phyloP scores from a whole-genome alignment of 768 basidiomycete genomes.

The Holtermannia corniformis region DNA sequence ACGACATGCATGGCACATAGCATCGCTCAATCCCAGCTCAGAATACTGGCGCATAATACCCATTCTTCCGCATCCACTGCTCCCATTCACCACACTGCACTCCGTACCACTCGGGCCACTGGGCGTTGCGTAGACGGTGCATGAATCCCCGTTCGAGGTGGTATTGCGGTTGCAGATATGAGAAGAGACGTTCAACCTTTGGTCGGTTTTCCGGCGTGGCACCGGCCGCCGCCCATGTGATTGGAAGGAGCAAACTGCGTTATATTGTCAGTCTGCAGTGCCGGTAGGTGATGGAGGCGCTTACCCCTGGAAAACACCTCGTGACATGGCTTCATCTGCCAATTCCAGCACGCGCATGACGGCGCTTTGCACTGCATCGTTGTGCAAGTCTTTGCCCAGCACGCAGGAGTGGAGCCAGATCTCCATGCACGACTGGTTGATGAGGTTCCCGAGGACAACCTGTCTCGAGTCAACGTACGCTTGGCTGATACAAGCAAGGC shows the following conservation, averaged over 20 bases:
- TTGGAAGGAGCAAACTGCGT: conserved; percentile 5
- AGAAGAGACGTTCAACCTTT: background rate
- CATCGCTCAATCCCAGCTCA: background rate
- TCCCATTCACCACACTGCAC: background rate
- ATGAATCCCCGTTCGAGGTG: conserved; percentile 2
- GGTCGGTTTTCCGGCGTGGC: background rate
- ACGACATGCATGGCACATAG: background rate
- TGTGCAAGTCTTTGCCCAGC: background rate
- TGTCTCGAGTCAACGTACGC: too few relatives aligned
- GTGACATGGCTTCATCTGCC: conserved; percentile 6
- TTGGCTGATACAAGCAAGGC: background rate
- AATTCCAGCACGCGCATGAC: conserved; percentile 2
- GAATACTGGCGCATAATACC: conserved; percentile 7
- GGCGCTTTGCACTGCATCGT: background rate
- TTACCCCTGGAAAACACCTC: conserved; percentile 5
- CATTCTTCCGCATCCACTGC: background rate
- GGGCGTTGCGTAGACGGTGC: background rate
- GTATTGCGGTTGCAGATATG: conserved; percentile 1
- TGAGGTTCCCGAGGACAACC: background rate
- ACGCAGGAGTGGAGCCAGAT: background rate
- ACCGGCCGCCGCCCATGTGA: conserved; percentile 6
- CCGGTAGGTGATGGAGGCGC: background rate
- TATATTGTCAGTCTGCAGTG: too few relatives aligned
- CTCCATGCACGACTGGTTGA: background rate
- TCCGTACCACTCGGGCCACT: conserved; percentile 3